Base-by-base conservation (phyloP, 2,329 filamentous ascomycete species). In the Fusarium illudens region DNA sequence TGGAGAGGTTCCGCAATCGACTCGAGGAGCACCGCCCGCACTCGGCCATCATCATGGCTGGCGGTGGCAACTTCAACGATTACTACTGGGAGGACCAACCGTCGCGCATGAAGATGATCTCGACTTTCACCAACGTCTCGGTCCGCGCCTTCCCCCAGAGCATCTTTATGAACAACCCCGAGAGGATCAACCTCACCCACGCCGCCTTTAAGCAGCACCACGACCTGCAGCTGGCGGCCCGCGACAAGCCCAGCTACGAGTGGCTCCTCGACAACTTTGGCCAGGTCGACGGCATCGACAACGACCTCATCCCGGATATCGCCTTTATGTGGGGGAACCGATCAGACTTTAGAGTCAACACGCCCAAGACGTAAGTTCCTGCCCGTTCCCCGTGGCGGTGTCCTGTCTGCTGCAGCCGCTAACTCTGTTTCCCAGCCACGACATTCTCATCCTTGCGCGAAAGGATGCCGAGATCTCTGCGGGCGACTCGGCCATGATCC, bases 21-120 rank as follows among this genome's bases (percentile, higher is more conserved):
- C 66, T 73, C 22, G 70, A 73, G 48, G 71, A 72, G 20, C 71
- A 73, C 64, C 65, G 68, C 15, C 71, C 71, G n/a, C 67, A 73
- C 36, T 73, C 71, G 17, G 71, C 59, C 49, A 73, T 73, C 62
- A 73, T 73, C 64, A 73, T 73, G 71, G 71, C 71, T 19, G 71
- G 71, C 46, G 71, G 71, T 4, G 71, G 71, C 27, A 73, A 73
- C 64, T 73, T 73, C 22, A 73, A 73, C 62, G 71, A 73, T 52
- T 73, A 73, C 62, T 73, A 73, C 60, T 73, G 71, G 71, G 71
- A 73, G 56, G 71, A 73, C 57, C 71, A 73, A 62, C 71, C 71
- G 62, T 73, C 71, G 13, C 71, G 71, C 50, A 73, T 73, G 71
- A 73, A 74, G 67, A 73, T 74, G 71, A 74, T 74, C 25, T 34